Evolutionary conservation across 2,329 filamentous ascomycete species (phyloP).

Genomic region (Trichophyton equinum): DNA sequence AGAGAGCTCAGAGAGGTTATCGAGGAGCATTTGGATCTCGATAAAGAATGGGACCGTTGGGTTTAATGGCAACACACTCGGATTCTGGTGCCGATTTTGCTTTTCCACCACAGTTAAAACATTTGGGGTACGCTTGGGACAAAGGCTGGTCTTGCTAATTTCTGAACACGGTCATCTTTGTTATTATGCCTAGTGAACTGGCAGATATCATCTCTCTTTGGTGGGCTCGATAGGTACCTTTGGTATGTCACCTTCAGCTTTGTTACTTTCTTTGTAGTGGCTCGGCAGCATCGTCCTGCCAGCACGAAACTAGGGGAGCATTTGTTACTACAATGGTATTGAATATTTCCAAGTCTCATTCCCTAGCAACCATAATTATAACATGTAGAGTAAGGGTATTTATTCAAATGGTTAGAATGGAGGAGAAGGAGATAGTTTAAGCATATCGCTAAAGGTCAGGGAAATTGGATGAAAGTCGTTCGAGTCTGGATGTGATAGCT

Average conservation of each 20-base stretch:
- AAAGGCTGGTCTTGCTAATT: too few species aligned
- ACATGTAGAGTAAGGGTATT: neutral
- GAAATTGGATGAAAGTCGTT: slow-evolving; percentile 28
- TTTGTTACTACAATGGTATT: too few species aligned
- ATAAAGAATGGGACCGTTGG: slow-evolving; percentile 7
- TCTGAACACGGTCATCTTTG: too few species aligned
- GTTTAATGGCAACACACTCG: neutral
- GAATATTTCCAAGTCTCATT: too few species aligned
- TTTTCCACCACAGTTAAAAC: neutral
- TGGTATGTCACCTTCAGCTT: too few species aligned
- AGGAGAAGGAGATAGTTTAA: neutral
- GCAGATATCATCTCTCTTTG: too few species aligned
- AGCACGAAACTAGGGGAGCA: neutral
- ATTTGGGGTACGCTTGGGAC: neutral
- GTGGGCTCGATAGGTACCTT: too few species aligned
- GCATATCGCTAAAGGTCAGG: neutral
- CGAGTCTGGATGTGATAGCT: slow-evolving; percentile 30
- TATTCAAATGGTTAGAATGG: neutral
- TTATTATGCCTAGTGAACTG: too few species aligned
- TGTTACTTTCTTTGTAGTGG: too few species aligned
- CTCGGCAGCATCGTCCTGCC: too few species aligned
- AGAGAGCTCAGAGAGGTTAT: slow-evolving; percentile 18
- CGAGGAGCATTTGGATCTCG: slow-evolving; percentile 19
- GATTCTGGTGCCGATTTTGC: neutral
- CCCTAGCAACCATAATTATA: neutral